Percentiles rank a stretch among this genome's conserved stretches.
These are phyloP conservation scores for Thielaviopsis euricoi DNA, from an alignment of 2,329 filamentous ascomycete genomes.

Conservation along the genomic window DNA sequence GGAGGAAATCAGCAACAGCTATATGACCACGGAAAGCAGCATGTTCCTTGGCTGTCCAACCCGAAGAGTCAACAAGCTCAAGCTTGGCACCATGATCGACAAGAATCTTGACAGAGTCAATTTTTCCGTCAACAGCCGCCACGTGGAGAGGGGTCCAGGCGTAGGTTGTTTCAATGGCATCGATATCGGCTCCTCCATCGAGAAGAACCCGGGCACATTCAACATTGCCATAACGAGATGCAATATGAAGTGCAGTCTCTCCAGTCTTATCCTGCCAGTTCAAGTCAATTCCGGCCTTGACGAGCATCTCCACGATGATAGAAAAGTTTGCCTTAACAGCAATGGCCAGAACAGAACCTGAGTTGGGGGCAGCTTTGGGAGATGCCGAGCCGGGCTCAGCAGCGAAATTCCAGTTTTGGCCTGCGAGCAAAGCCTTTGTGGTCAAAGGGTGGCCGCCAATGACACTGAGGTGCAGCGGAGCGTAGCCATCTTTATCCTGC, in stretches of 20 bases:
- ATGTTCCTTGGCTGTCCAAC: constrained; percentile 90
- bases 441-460: constrained; percentile 81
- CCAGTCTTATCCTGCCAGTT: constrained; percentile 85
- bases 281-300: constrained; percentile 79
- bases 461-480: constrained; percentile 81
- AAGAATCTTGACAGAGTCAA: constrained; percentile 58
- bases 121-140: constrained; percentile 74
- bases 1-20: constrained; percentile 54
- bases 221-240: constrained; percentile 71
- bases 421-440: constrained; percentile 62
- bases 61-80: constrained; percentile 62
- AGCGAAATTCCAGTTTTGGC: constrained; percentile 58
- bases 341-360: constrained; percentile 71
- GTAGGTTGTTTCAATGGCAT: constrained; percentile 68
- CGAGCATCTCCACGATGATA: constrained; percentile 69
- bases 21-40: constrained; percentile 81
- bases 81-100: constrained; percentile 64
- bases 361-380: constrained; percentile 55
- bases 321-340: constrained; percentile 80
- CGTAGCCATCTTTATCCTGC: constrained; percentile 86
- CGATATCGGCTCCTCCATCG: constrained; percentile 56
- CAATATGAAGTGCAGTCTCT: constrained; percentile 83
- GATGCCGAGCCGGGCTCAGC: constrained; percentile 45
- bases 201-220: constrained; percentile 67
- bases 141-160: constrained; percentile 93